Conservation (phyloP, 2,329 filamentous ascomycete species). For the Nigrospora sphaerica region DNA sequence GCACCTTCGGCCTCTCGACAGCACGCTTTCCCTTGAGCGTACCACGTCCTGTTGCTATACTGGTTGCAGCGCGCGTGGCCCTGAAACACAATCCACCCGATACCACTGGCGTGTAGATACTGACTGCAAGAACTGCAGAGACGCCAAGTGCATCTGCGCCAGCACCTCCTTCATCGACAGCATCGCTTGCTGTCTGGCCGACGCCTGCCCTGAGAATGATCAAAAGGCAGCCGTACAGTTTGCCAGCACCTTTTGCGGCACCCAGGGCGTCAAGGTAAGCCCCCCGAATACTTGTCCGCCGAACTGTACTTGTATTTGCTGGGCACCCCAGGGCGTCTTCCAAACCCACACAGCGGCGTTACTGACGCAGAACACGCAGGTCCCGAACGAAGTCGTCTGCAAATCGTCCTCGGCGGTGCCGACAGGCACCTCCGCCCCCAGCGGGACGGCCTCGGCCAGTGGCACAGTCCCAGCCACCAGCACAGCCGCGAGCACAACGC, state of each 20-base stretch:
- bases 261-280: slow-evolving; percentile 20
- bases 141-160: slow-evolving; percentile 42
- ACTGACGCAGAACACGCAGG: background rate
- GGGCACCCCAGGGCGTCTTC: too few species aligned
- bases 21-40: too few species aligned
- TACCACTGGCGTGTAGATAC: too few species aligned
- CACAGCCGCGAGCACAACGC: background rate
- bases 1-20: too few species aligned
- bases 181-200: slow-evolving; percentile 42
- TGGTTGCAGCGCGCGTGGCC: too few species aligned
- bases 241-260: slow-evolving; percentile 24
- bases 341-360: too few species aligned
- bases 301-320: too few species aligned
- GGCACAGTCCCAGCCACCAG: background rate
- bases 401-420: background rate
- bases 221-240: slow-evolving; percentile 24
- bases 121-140: slow-evolving; percentile 12
- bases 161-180: slow-evolving; percentile 33
- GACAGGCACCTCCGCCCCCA: slow-evolving; percentile 2
- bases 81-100: too few species aligned
- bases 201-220: slow-evolving; percentile 31
- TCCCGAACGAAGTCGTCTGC: slow-evolving; percentile 1
- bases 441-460: slow-evolving; percentile 6
- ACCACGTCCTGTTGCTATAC: too few species aligned
- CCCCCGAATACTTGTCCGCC: slow-evolving; percentile 2